Evolutionary conservation across 768 basidiomycete genomes (phyloP).

Genomic region (Tylopilus intermedius): DNA sequence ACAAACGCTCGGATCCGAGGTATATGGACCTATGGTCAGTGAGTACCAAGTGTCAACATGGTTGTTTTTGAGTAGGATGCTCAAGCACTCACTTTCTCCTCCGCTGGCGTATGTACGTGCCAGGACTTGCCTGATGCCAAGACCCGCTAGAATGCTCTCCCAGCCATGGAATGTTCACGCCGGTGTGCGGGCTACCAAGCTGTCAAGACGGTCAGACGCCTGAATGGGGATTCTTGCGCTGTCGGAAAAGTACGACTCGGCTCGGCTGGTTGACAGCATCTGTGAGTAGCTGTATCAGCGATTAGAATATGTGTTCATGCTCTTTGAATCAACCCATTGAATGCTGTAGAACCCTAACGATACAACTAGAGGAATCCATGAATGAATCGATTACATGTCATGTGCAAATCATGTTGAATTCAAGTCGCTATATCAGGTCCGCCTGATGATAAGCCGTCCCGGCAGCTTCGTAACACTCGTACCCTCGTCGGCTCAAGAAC

Average conservation of each 20-base stretch:
- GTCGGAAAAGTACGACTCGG: not conserved
- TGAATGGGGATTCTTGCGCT: not conserved
- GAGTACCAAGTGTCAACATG: too few species aligned
- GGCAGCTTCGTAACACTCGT: too few species aligned
- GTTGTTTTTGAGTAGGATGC: too few species aligned
- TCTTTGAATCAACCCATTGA: not conserved
- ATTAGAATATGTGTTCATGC: not conserved
- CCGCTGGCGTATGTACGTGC: not conserved
- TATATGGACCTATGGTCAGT: too few species aligned
- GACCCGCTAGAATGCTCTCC: not conserved
- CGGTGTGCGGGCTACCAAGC: constrained; percentile 5
- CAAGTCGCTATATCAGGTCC: not conserved
- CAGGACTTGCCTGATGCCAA: not conserved
- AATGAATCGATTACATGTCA: not conserved
- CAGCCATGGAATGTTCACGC: not conserved
- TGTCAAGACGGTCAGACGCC: not conserved
- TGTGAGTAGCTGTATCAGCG: constrained; percentile 3
- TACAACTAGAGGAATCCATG: not conserved
- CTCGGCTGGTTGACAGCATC: not conserved
- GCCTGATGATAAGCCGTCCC: too few species aligned
- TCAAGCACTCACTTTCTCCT: not conserved
- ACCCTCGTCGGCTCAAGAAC: not conserved
- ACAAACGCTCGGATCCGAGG: too few species aligned
- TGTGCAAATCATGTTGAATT: not conserved
- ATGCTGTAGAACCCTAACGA: not conserved